Evolutionary conservation across 768 basidiomycete genomes (phyloP).

Genomic region (Boletales sp.): DNA sequence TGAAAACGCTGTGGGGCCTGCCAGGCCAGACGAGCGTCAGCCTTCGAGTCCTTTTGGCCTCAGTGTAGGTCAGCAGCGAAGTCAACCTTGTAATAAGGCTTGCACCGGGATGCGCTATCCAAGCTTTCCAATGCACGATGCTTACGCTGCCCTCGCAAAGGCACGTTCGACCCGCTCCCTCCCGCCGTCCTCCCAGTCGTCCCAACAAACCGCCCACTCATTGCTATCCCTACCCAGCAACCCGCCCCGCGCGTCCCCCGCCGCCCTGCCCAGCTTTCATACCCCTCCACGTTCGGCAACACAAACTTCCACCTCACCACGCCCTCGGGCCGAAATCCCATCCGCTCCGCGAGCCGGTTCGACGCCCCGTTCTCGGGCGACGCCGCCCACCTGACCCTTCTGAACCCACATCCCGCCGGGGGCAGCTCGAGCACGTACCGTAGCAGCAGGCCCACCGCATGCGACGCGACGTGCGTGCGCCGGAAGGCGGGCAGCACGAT

Average conservation of each 20-base stretch:
- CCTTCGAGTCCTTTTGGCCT: no score
- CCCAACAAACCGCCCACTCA: conserved; percentile 38
- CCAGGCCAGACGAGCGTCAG: no score
- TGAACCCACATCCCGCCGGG: conserved; percentile 37
- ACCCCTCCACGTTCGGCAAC: conserved; percentile 24
- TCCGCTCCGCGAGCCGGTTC: conserved; percentile 35
- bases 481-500: conserved; percentile 37
- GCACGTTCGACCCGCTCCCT: conserved; percentile 29
- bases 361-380: conserved; percentile 36
- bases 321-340: conserved; percentile 48
- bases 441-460: conserved; percentile 36
- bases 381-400: conserved; percentile 44
- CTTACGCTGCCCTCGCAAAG: conserved; percentile 11
- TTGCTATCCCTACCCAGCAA: conserved; percentile 30
- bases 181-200: conserved; percentile 38
- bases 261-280: conserved; percentile 26
- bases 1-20: no score
- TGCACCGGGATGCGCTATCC: no score
- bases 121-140: no score
- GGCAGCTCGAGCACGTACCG: conserved; percentile 28
- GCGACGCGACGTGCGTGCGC: conserved; percentile 38
- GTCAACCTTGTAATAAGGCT: no score
- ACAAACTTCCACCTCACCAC: conserved; percentile 37
- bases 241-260: conserved; percentile 23
- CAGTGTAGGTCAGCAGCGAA: no score